Conservation (phyloP, 2,329 filamentous ascomycete genomes). For the Monilinia aucupariae region DNA sequence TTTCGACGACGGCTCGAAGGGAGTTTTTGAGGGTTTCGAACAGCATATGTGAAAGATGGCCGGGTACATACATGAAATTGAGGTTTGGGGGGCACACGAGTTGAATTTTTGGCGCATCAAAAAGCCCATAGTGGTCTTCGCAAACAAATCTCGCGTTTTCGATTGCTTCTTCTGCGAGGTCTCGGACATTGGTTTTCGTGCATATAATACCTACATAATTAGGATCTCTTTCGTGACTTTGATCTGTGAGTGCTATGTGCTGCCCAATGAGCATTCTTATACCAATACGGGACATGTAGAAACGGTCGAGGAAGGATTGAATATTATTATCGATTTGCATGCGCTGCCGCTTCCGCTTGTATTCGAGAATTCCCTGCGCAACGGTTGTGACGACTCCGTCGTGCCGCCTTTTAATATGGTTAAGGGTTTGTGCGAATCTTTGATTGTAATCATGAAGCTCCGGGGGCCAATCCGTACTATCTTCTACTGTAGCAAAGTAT, state of each 20-base stretch:
- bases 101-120: slow-evolving; percentile 93
- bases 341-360: slow-evolving; percentile 90
- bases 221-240: slow-evolving; percentile 81
- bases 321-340: slow-evolving; percentile 99
- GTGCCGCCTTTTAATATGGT: slow-evolving; percentile 92
- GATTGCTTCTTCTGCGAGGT: slow-evolving; percentile 93
- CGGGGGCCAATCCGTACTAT: slow-evolving; percentile 83
- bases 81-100: slow-evolving; percentile 91
- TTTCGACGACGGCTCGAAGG: slow-evolving; percentile 91
- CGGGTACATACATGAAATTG: slow-evolving; percentile 99
- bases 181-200: slow-evolving; percentile 94
- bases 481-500: slow-evolving; percentile 91
- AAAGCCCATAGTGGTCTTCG: slow-evolving; percentile 96
- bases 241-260: slow-evolving; percentile 93
- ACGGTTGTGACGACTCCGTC: slow-evolving; percentile 97
- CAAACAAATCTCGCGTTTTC: slow-evolving; percentile 99
- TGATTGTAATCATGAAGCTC: slow-evolving; percentile 93
- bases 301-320: slow-evolving; percentile 94
- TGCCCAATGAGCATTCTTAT: slow-evolving; percentile 99
- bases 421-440: slow-evolving; percentile 78
- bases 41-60: slow-evolving; percentile 98
- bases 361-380: slow-evolving; percentile 95
- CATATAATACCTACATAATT: slow-evolving; percentile 98
- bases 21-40: slow-evolving; percentile 99
- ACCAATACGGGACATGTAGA: slow-evolving; percentile 99